Base-by-base conservation (phyloP, 2,329 filamentous ascomycete genomes). In the Cercospora sojina region DNA sequence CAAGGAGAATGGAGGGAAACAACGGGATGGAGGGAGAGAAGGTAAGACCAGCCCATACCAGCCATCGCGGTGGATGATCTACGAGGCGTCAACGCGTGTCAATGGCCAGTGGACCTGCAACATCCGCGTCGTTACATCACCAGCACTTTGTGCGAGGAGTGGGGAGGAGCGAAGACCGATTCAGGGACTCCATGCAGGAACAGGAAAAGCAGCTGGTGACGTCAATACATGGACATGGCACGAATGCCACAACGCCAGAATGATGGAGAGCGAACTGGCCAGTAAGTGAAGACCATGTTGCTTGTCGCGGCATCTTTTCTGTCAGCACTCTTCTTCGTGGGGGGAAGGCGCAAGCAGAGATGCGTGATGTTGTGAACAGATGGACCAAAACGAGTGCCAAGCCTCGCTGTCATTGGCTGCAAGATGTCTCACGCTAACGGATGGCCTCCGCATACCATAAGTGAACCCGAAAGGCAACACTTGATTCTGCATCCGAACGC, bases 51-150 rank as follows among this genome's bases (percentile, higher is more conserved):
- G 31, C 3, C 8, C 53, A 29, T 32, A 56, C 25, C 53, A n/a
- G 53, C 53, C 53, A 57, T 57, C 10, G 12, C 18, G 16, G 27
- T 13, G 29, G 53, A 57, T 57, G 53, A 57, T 57, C 53, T 57
- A 57, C 53, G 53, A 57, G 53, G 31, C 53, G 53, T 23, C 27
- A 18, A 32, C 27, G 27, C 51, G n/a, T 55, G 51, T 55, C 51
- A 57, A 32, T 31, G 27, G 27, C 31, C 53, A 35, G 23, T 31
- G 53, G 27, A 35, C 16, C 53, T 57, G n/a, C 53, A 23, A 57
- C 35, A n/a, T 32, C 35, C 53, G 53, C 53, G 27, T 57, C 18
- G 53, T 57, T 57, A 57, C 53, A 57, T 57, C 53, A 57, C 53
- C 53, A 32, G 5, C 1, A 25, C 25, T 29, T 9, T n/a, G 23